A percentile compares a stretch with the other conserved stretches of the same genome.
Evolutionary conservation across 2,329 filamentous ascomycete species (phyloP).

Genomic region (Neurospora crassa): DNA sequence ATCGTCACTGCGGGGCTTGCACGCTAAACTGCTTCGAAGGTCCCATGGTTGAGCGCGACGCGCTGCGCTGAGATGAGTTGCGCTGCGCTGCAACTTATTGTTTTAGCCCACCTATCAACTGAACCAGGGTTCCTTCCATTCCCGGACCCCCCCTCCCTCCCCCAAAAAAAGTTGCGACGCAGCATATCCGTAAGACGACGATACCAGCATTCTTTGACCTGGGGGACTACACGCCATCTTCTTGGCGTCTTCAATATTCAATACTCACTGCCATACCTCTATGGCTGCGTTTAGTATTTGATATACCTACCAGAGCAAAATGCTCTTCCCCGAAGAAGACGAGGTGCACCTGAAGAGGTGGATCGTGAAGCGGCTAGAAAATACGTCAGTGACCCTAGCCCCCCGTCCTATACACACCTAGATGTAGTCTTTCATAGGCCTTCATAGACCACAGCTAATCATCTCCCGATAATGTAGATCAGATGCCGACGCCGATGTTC

Average conservation of each 20-base stretch:
- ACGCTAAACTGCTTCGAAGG: background rate
- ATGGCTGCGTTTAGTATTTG: background rate
- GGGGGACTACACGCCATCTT: background rate
- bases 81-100: background rate
- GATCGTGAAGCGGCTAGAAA: slow-evolving; percentile 68
- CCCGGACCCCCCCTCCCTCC: background rate
- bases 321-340: slow-evolving; percentile 56
- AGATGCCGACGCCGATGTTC: slow-evolving; percentile 70
- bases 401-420: background rate
- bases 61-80: background rate
- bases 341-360: slow-evolving; percentile 59
- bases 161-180: background rate
- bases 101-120: background rate
- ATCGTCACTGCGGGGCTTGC: background rate
- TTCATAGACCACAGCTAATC: slow-evolving; percentile 4
- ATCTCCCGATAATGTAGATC: slow-evolving; percentile 39
- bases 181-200: background rate
- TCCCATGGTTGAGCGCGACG: background rate
- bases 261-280: background rate
- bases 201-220: background rate
- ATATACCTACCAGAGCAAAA: slow-evolving; percentile 22
- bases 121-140: background rate
- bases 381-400: slow-evolving; percentile 45
- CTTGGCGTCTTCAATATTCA: background rate
- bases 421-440: background rate